Evolutionary conservation across 1,139 yeast genomes (phyloP), one percentile per base, ranked within the genome.

Genomic region (Pichia sp.): DNA sequence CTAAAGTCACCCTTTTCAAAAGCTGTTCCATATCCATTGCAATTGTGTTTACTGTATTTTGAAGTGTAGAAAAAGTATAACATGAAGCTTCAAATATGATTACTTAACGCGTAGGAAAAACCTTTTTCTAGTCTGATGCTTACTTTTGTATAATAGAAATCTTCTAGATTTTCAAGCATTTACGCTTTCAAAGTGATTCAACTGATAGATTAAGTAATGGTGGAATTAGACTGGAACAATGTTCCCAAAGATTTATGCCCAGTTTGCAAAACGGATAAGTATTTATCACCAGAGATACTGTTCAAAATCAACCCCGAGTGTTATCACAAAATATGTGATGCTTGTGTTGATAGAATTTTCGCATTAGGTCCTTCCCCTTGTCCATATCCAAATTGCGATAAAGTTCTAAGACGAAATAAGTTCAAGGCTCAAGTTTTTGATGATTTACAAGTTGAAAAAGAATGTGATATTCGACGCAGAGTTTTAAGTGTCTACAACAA

Each of bases 301-400:
- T 89, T 91, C 58, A 74, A 91, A 43, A 89, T 91, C 47, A 91
- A 91, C 55, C 95, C 97, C 0, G 98, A 91, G 60, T 91, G 99
- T 63, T 91, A 93, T 59, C 99, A 91, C 59, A 89, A 86, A 69
- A 91, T 91, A 61, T 91, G 98, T 65, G 96, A 86, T 58, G 81
- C 95, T 3, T 91, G 98, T 63, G 97, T 88, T 35, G 97, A 89
- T 61, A 71, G 97, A 52, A 86, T 91, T 42, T 91, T 86, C 60
- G 79, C 95, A 11, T 65, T 84, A 38, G 99, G 99, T 5, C 98
- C 98, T 0, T 93, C 96, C 0, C 93, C 91, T 21, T 91, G 98
- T 61, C 98, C 98, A 1, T 89, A 88, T 60, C 86, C 91, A 6
- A 80, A 82, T 39, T 91, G 99, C 66, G 89, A 84, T 40, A 85